Evolutionary conservation across 495 filamentous ascomycete species (phyloP), one percentile per base, ranked within the genome.

Genomic region (Talaromyces liani): DNA sequence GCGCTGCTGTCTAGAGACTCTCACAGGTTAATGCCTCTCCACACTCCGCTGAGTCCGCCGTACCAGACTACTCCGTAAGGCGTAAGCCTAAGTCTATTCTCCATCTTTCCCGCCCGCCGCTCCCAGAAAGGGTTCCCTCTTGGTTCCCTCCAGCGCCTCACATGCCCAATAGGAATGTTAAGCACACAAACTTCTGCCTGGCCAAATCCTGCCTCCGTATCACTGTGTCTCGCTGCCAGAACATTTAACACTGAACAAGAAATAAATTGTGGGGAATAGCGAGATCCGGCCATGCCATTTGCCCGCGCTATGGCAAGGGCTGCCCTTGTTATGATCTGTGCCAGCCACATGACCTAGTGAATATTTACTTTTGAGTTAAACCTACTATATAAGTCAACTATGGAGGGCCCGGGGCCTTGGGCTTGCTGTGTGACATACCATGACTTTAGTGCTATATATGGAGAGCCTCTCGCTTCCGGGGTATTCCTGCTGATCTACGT

Each of bases 331-430:
- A 27, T 29, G 22, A 56, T 56, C 27, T 56, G 22, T 56, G 53
- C 53, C 53, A 56, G 53, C 53, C 53, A 56, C 53, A 56, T 56
- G 53, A 56, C 53, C 53, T 56, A 16, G 22, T 31, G 20, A 56
- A 56, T 56, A 27, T 56, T 29, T 27, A 56, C 53, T 25, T 6
- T 56, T 56, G 12, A 49, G 14, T 47, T 47, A 24, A 24, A n/a
- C n/a, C n/a, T n/a, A n/a, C n/a, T n/a, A n/a, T n/a, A n/a, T 27
- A 27, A 49, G 45, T 49, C 45, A 49, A 20, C 12, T 22, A 49
- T 49, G 45, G 18, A 20, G 45, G 33, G 45, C 45, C 45, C 45
- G 45, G 45, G 45, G 45, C 9, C 18, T 20, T 22, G 45, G 18
- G 22, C 24, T 22, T 25, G 53, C 22, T 56, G 22, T 56, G 53